These are phyloP conservation scores for Babesia caballi DNA, from an alignment of 169 alveolate species.

Conservation along the genomic window DNA sequence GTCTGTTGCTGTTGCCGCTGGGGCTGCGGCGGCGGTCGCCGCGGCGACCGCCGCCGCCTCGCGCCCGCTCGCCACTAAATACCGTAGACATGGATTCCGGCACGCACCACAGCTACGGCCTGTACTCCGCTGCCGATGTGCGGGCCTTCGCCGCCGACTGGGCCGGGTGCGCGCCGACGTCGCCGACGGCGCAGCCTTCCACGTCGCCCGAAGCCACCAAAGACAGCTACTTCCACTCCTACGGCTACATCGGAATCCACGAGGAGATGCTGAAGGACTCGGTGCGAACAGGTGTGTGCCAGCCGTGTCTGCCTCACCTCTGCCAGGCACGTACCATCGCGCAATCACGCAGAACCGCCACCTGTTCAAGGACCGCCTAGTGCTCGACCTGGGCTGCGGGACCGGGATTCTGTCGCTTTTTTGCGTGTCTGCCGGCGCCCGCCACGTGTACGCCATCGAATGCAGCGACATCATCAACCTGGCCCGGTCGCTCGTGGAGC, in stretches of 20 bases:
- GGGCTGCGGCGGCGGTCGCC: not conserved
- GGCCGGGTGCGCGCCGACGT: constrained; percentile 17
- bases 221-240: constrained; percentile 95
- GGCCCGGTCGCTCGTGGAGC: constrained; percentile 88
- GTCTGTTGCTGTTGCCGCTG: too few relatives aligned
- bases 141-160: constrained; percentile 24
- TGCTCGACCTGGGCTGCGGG: constrained; percentile 98
- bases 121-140: constrained; percentile 12
- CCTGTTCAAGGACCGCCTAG: constrained; percentile 92
- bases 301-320: not conserved
- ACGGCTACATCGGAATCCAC: constrained; percentile 93
- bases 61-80: not conserved
- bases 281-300: constrained; percentile 86
- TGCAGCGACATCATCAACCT: constrained; percentile 91
- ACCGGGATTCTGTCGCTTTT: constrained; percentile 96
- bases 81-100: not conserved
- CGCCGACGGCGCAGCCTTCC: not conserved
- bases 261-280: constrained; percentile 97
- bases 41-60: not conserved
- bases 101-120: not conserved
- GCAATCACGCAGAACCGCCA: constrained; percentile 92
- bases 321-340: constrained; percentile 65
- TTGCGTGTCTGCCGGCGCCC: constrained; percentile 97
- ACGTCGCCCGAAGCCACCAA: constrained; percentile 42
- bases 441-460: constrained; percentile 97